These are phyloP conservation scores for Agaricus subrufescens DNA, from an alignment of 768 basidiomycete species.

Conservation along the genomic window DNA sequence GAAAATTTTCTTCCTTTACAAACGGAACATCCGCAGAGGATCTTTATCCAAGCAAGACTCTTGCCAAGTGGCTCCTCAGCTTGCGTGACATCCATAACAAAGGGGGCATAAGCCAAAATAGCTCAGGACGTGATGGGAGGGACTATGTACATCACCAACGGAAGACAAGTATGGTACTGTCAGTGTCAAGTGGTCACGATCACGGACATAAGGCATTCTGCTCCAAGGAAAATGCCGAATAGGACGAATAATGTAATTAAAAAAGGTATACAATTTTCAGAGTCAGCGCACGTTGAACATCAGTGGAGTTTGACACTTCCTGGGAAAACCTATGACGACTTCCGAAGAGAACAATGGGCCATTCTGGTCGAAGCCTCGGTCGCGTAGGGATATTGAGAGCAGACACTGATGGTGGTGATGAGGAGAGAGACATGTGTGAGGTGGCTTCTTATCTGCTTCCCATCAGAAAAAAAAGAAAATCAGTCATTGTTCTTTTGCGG, in stretches of 20 bases:
- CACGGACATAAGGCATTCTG: background rate
- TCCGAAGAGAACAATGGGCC: background rate
- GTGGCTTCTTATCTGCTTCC: background rate
- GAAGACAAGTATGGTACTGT: conserved; percentile 1
- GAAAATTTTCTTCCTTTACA: no score
- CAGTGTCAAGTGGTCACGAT: background rate
- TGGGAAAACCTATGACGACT: background rate
- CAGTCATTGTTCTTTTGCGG: no score
- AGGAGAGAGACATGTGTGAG: background rate
- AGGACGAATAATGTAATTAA: background rate
- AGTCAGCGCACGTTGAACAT: background rate
- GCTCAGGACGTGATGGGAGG: background rate
- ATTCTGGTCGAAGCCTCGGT: background rate
- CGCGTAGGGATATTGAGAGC: background rate
- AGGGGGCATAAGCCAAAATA: background rate
- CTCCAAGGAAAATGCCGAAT: background rate
- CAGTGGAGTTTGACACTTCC: background rate
- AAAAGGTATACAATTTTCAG: background rate
- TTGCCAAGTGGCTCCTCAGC: background rate
- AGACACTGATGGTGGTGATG: conserved; percentile 3
- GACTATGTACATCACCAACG: background rate
- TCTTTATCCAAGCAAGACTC: no score
- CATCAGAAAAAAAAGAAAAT: conserved; percentile 4
- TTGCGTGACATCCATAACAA: background rate
- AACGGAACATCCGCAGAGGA: no score